phyloP scores from a whole-genome alignment of 345 rosid genomes.

The Moringa oleifera region DNA sequence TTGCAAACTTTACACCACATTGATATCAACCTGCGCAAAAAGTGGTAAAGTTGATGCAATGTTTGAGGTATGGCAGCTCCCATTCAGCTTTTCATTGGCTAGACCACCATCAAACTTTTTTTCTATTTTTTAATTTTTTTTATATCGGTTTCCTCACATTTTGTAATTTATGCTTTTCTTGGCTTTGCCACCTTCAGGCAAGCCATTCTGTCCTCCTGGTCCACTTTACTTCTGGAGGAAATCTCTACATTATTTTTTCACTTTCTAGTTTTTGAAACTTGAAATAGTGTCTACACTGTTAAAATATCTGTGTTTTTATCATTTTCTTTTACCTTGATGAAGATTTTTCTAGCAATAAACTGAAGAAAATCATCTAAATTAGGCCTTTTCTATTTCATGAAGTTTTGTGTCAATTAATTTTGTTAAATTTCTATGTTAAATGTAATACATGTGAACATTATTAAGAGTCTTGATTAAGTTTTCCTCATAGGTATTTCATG shows the following conservation, averaged over 20 bases:
- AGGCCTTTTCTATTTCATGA: not conserved
- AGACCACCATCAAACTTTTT: not conserved
- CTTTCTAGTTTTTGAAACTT: not conserved
- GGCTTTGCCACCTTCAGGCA: not conserved
- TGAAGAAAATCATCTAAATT: too few species aligned
- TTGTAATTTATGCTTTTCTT: not conserved
- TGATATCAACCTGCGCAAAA: conserved; percentile 91
- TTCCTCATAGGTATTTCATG: conserved; percentile 68
- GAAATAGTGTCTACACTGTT: too few species aligned
- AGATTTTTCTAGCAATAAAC: too few species aligned
- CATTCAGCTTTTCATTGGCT: conserved; percentile 14
- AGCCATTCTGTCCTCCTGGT: not conserved
- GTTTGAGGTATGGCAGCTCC: conserved; percentile 67
- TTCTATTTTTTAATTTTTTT: too few species aligned
- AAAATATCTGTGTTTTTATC: too few species aligned
- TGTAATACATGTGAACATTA: not conserved
- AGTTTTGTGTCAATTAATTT: too few species aligned
- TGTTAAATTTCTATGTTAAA: not conserved
- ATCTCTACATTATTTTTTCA: not conserved
- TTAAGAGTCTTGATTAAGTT: conserved; percentile 8
- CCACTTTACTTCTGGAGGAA: not conserved
- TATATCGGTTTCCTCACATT: too few species aligned
- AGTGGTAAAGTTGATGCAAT: conserved; percentile 92
- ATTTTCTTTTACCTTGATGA: too few species aligned
- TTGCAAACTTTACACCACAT: conserved; percentile 88